These are phyloP conservation scores for Massospora cicadina DNA, from an alignment of 371 early-diverging fungal genomes.

Conservation along the genomic window DNA sequence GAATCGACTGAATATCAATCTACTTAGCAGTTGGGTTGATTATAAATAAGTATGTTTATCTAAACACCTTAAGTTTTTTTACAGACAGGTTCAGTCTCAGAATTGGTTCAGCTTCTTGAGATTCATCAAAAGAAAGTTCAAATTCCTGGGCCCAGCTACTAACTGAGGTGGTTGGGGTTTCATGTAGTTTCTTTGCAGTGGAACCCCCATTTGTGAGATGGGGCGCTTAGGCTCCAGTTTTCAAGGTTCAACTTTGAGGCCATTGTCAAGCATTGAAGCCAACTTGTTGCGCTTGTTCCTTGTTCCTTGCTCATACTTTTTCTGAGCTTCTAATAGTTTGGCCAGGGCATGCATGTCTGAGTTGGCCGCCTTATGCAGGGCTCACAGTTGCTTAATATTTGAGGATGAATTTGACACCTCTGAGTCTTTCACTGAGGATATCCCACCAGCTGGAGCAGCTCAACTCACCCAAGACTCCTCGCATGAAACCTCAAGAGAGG, in stretches of 20 bases:
- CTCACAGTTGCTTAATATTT: neutral
- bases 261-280: neutral
- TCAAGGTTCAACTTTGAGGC: neutral
- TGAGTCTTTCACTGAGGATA: too few species aligned
- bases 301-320: neutral
- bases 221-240: neutral
- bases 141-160: neutral
- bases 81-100: too few species aligned
- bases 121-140: neutral
- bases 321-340: constrained; percentile 1
- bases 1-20: too few species aligned
- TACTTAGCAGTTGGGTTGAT: too few species aligned
- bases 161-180: neutral
- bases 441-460: too few species aligned
- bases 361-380: neutral
- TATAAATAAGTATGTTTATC: too few species aligned
- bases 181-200: too few species aligned
- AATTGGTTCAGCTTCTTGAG: neutral
- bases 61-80: too few species aligned
- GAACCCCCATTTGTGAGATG: neutral
- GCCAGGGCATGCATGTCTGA: neutral
- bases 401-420: neutral
- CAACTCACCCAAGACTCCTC: too few species aligned
- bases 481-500: too few species aligned
- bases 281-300: neutral